These are phyloP conservation scores for Diaporthe vaccinii DNA, from an alignment of 2,329 filamentous ascomycete genomes.

Conservation along the genomic window DNA sequence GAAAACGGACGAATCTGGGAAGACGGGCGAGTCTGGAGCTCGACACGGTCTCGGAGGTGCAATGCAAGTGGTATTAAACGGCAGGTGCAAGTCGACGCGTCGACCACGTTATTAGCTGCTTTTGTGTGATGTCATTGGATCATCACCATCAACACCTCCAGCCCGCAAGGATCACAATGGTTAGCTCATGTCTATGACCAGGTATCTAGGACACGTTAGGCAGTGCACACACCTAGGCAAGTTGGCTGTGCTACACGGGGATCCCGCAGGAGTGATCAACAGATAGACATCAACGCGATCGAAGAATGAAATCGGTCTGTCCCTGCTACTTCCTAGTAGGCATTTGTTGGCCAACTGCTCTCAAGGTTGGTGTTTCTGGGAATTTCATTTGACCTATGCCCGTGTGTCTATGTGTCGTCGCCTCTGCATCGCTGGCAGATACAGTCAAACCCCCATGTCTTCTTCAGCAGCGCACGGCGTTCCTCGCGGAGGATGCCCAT, in stretches of 20 bases:
- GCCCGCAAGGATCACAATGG: not conserved
- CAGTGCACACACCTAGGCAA: not conserved
- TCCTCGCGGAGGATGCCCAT: conserved; percentile 28
- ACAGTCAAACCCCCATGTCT: conserved; percentile 39
- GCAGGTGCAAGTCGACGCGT: conserved; percentile 23
- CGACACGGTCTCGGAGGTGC: not conserved
- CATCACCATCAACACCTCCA: conserved; percentile 11
- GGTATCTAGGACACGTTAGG: not conserved
- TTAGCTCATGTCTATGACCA: not conserved
- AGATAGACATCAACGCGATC: no score
- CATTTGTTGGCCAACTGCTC: not conserved
- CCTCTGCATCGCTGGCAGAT: conserved; percentile 30
- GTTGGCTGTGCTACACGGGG: not conserved
- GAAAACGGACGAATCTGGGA: no score
- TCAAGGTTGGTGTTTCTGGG: not conserved
- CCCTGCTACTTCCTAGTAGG: no score
- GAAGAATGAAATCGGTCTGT: no score
- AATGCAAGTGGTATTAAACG: not conserved
- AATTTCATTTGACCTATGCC: not conserved
- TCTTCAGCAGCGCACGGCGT: conserved; percentile 31
- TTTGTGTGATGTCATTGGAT: conserved; percentile 29
- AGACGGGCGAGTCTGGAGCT: not conserved
- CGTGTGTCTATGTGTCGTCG: not conserved
- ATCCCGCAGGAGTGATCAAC: no score
- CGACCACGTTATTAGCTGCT: not conserved